Percentiles rank a stretch among this genome's conserved stretches.
These are phyloP conservation scores for Trichophyton verrucosum DNA, from an alignment of 2,329 filamentous ascomycete species.

Conservation along the genomic window DNA sequence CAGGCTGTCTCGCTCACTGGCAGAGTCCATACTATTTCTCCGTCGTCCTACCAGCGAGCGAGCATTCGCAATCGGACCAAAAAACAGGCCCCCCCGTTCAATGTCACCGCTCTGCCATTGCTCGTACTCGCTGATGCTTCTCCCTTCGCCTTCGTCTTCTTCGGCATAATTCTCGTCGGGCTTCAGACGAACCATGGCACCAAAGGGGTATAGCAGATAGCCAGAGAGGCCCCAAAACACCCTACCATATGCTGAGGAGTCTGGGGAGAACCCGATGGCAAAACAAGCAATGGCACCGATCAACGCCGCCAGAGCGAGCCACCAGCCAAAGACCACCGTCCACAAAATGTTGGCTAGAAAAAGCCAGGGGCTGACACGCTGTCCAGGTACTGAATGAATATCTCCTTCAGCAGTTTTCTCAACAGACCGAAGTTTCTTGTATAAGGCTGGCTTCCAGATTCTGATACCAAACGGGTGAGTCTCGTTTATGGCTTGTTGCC, in stretches of 20 bases:
- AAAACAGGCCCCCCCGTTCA: slow-evolving; percentile 90
- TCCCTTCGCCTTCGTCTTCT: slow-evolving; percentile 87
- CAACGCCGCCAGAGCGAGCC: slow-evolving; percentile 68
- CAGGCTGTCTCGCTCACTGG: slow-evolving; percentile 79
- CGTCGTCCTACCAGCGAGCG: slow-evolving; percentile 76
- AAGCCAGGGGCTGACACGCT: slow-evolving; percentile 71
- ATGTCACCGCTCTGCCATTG: slow-evolving; percentile 97
- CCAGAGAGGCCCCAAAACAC: slow-evolving; percentile 71
- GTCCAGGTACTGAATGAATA: slow-evolving; percentile 88
- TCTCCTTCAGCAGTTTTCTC: slow-evolving; percentile 93
- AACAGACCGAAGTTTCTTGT: slow-evolving; percentile 94
- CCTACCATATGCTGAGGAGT: slow-evolving; percentile 72
- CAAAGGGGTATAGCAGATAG: slow-evolving; percentile 93
- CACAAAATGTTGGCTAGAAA: slow-evolving; percentile 80
- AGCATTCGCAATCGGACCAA: slow-evolving; percentile 58
- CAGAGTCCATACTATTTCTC: slow-evolving; percentile 77
- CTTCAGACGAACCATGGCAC: slow-evolving; percentile 85
- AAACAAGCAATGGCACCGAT: slow-evolving; percentile 67
- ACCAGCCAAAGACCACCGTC: slow-evolving; percentile 91
- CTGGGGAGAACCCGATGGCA: slow-evolving; percentile 63
- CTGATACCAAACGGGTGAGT: slow-evolving; percentile 98
- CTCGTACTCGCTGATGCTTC: slow-evolving; percentile 97
- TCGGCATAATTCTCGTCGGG: slow-evolving; percentile 89
- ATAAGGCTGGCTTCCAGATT: slow-evolving; percentile 95
- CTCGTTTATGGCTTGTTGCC: slow-evolving; percentile 95